These are phyloP conservation scores for Nicotiana tomentosiformis DNA, from an alignment of 257 asterid genomes.

Conservation along the genomic window DNA sequence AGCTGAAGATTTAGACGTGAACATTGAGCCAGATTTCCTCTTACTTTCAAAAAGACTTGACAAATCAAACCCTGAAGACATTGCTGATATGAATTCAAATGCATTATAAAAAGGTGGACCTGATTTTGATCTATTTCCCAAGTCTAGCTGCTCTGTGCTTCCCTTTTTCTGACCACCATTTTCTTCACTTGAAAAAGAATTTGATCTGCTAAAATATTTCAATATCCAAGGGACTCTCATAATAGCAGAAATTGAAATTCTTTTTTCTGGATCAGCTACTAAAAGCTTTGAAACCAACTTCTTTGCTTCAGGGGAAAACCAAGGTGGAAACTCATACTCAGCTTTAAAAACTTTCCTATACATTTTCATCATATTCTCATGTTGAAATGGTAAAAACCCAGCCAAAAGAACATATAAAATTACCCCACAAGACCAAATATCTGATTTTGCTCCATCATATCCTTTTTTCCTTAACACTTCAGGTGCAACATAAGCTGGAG, in stretches of 20 bases:
- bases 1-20: slow-evolving; percentile 62
- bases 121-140: slow-evolving; percentile 33
- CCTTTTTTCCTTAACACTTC: slow-evolving; percentile 69
- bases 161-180: slow-evolving; percentile 7
- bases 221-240: slow-evolving; percentile 59
- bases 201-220: slow-evolving; percentile 33
- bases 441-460: slow-evolving; percentile 70
- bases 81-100: slow-evolving; percentile 70
- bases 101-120: slow-evolving; percentile 69
- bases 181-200: slow-evolving; percentile 29
- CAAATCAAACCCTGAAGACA: slow-evolving; percentile 81
- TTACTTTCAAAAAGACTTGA: slow-evolving; percentile 49
- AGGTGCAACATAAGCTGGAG: slow-evolving; percentile 85
- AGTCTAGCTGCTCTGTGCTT: slow-evolving; percentile 2
- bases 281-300: slow-evolving; percentile 51
- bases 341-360: slow-evolving; percentile 68
- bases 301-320: slow-evolving; percentile 59
- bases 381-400: slow-evolving; percentile 67
- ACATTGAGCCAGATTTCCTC: slow-evolving; percentile 47
- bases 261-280: slow-evolving; percentile 52
- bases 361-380: slow-evolving; percentile 72
- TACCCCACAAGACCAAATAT: slow-evolving; percentile 92
- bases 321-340: slow-evolving; percentile 55
- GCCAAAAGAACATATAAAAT: slow-evolving; percentile 63
- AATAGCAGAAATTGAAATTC: slow-evolving; percentile 47